Conservation (phyloP, 345 rosid species). For the Nasturtium officinale region DNA sequence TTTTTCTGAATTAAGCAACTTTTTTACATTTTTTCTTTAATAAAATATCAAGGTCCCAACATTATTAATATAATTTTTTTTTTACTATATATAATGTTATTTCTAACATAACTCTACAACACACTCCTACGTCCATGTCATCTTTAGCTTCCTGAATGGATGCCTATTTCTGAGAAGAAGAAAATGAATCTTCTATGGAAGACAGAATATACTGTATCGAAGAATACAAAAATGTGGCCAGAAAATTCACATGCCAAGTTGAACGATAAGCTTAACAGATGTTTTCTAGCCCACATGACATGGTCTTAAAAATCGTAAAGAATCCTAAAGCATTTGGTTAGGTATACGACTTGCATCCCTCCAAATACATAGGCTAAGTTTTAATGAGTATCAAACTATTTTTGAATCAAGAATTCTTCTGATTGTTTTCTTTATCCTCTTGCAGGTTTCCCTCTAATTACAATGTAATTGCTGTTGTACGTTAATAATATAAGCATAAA, state of each 20-base stretch:
- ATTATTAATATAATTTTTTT: too few species aligned
- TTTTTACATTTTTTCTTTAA: too few species aligned
- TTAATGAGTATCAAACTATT: not conserved
- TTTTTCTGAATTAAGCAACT: too few species aligned
- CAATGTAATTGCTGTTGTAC: too few species aligned
- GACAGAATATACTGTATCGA: slow-evolving; percentile 49
- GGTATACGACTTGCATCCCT: slow-evolving; percentile 22
- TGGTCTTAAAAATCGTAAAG: slow-evolving; percentile 48
- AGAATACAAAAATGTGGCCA: slow-evolving; percentile 56
- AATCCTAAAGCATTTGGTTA: slow-evolving; percentile 54
- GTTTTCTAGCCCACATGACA: slow-evolving; percentile 43
- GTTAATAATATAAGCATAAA: too few species aligned
- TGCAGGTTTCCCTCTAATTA: slow-evolving; percentile 59
- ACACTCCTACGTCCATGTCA: too few species aligned
- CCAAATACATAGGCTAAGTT: not conserved
- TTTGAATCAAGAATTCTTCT: not conserved
- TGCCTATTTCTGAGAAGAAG: slow-evolving; percentile 68
- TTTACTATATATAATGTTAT: too few species aligned
- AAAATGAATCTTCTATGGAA: slow-evolving; percentile 39
- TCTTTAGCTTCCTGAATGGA: slow-evolving; percentile 69
- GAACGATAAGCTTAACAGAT: slow-evolving; percentile 51
- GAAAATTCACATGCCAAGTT: slow-evolving; percentile 49
- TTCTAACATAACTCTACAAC: too few species aligned
- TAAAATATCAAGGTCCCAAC: too few species aligned
- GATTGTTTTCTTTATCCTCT: not conserved